A percentile compares a stretch with the other conserved stretches of the same genome.
phyloP scores from a whole-genome alignment of 202 grass and related monocot genomes.

The Miscanthus sacchariflorus region DNA sequence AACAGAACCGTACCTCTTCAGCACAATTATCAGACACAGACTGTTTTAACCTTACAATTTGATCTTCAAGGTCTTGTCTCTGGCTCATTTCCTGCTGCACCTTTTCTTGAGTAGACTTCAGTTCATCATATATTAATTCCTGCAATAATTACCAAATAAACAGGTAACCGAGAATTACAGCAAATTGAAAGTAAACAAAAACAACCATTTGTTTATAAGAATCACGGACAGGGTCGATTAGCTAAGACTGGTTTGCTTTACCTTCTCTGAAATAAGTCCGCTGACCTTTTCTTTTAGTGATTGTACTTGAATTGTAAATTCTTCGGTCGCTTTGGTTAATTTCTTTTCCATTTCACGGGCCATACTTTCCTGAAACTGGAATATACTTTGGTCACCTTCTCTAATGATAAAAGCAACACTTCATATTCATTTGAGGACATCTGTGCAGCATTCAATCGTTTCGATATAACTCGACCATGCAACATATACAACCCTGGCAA shows the following conservation, averaged over 20 bases:
- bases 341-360: slow-evolving; percentile 60
- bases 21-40: slow-evolving; percentile 50
- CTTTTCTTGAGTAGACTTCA: slow-evolving; percentile 78
- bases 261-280: slow-evolving; percentile 78
- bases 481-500: not conserved
- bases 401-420: slow-evolving; percentile 5
- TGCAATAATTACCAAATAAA: slow-evolving; percentile 52
- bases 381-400: slow-evolving; percentile 19
- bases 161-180: not conserved
- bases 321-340: slow-evolving; percentile 59
- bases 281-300: slow-evolving; percentile 61
- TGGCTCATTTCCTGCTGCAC: slow-evolving; percentile 62
- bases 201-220: slow-evolving; percentile 30
- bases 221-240: not conserved
- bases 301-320: slow-evolving; percentile 60
- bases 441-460: not conserved
- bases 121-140: slow-evolving; percentile 67
- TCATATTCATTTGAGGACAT: not conserved
- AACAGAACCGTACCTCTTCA: slow-evolving; percentile 65
- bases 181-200: slow-evolving; percentile 29
- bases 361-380: slow-evolving; percentile 67
- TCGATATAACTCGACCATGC: not conserved
- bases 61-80: slow-evolving; percentile 76
- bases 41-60: slow-evolving; percentile 72
- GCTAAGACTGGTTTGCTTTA: slow-evolving; percentile 37